Percentiles rank a stretch among this genome's conserved stretches.
These are phyloP conservation scores for Eimeria zaria DNA, from an alignment of 169 alveolate species.

Conservation along the genomic window DNA sequence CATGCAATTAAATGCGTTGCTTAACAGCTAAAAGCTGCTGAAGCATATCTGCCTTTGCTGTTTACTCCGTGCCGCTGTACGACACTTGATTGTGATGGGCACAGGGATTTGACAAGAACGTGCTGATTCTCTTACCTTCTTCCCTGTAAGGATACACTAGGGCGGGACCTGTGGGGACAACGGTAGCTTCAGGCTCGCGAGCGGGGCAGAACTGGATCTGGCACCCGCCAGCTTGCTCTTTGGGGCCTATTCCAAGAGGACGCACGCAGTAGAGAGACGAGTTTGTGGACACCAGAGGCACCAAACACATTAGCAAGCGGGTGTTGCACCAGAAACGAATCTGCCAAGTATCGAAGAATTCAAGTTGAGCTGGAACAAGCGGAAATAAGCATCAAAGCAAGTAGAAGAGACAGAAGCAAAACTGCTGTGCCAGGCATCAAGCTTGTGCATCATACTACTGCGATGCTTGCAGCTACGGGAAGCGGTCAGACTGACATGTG, in stretches of 20 bases:
- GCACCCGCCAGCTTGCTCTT: slow-evolving; percentile 56
- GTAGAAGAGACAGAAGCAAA: neutral
- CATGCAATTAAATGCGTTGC: neutral
- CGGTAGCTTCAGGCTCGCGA: slow-evolving; percentile 56
- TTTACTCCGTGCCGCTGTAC: neutral
- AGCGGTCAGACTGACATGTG: slow-evolving; percentile 22
- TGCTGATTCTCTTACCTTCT: slow-evolving; percentile 45
- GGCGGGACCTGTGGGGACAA: slow-evolving; percentile 56
- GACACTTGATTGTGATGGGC: neutral
- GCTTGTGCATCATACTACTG: neutral
- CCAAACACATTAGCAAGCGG: neutral
- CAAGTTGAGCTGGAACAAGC: neutral
- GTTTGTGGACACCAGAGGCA: neutral
- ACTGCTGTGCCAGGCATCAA: neutral
- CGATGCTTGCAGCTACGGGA: neutral
- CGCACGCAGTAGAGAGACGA: neutral
- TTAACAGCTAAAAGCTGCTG: neutral
- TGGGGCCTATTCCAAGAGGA: slow-evolving; percentile 43
- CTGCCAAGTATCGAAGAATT: neutral
- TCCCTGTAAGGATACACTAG: slow-evolving; percentile 56
- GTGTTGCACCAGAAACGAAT: neutral
- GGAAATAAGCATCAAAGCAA: neutral
- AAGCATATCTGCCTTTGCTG: neutral
- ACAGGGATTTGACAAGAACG: neutral
- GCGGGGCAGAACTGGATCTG: slow-evolving; percentile 62